Evolutionary conservation across 352 stramenopile genomes (phyloP), one percentile per base, ranked within the genome.

Genomic region (Thalassiosira allenii): DNA sequence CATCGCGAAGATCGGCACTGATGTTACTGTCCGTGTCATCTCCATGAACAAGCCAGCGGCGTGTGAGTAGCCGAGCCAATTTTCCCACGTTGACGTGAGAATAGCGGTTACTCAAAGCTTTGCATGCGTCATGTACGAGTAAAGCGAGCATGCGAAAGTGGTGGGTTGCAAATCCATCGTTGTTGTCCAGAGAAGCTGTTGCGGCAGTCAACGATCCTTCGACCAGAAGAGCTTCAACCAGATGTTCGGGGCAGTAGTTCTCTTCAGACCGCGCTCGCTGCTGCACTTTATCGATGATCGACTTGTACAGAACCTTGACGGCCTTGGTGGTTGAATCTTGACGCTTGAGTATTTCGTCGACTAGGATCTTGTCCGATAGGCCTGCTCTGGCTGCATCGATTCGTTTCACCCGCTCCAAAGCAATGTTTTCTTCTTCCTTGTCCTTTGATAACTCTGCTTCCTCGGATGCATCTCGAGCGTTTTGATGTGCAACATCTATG

Each of bases 21-120:
- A 44, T 44, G 8, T 20, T 41, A 58, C 14, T 23, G 41, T 59
- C 43, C 11, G 40, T 41, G 17, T 80, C 58, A 66, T 93, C 82
- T 8, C 88, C 90, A 73, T 91, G 72, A 37, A 92, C 65, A 32
- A 94, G 63, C 88, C 87, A 93, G 25, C 68, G 68, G 12, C 75
- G 79, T 23, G 83, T 84, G 8, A 94, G 43, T 11, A 69, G 23
- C 23, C 82, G 66, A 40, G 70, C 67, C 63, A 79, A 78, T 63
- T 71, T 72, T 27, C 77, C 77, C 59, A 88, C 65, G 49, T 90
- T 81, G 20, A 94, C 84, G 76, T 94, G 90, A 53, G 88, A 92
- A 81, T 94, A 90, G 30, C 85, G 76, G 43, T 87, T 75, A 23
- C 84, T 76, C 40, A 94, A 67, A 2, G 62, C 76, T 61, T 76